Evolutionary conservation across 177 flowering plant genomes (phyloP).

Genomic region (Tripterygium wilfordii): DNA sequence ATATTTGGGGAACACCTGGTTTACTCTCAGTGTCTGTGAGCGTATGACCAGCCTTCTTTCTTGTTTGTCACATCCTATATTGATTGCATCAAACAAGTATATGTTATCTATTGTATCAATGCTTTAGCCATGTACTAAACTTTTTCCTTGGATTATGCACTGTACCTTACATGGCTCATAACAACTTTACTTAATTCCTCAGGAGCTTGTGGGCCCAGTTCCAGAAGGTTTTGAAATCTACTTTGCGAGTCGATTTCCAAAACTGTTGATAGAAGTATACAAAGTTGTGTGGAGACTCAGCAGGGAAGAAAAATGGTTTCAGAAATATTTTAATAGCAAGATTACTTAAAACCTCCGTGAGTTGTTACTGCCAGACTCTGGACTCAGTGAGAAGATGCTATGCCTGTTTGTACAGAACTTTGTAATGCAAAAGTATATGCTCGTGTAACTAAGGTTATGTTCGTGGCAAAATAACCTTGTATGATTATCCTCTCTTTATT

Average conservation of each 20-base stretch:
- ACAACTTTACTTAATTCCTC: conserved; percentile 6
- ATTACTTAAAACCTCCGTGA: not conserved
- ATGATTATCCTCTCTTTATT: not conserved
- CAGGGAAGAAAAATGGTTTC: conserved; percentile 53
- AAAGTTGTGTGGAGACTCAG: conserved; percentile 50
- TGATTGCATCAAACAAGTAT: too few species aligned
- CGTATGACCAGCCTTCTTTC: too few species aligned
- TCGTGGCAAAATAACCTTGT: too few species aligned
- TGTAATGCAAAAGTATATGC: not conserved
- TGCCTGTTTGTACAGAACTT: not conserved
- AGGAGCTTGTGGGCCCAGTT: conserved; percentile 75
- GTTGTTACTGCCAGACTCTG: not conserved
- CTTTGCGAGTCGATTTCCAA: conserved; percentile 72
- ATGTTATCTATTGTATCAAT: too few species aligned
- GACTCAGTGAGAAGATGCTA: not conserved
- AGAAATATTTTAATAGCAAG: conserved; percentile 46
- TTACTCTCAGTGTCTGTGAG: too few species aligned
- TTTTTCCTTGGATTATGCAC: not conserved
- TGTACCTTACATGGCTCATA: not conserved
- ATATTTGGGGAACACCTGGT: too few species aligned
- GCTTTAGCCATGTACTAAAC: too few species aligned
- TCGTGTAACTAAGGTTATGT: too few species aligned
- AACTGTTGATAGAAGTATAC: conserved; percentile 73
- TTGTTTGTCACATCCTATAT: too few species aligned
- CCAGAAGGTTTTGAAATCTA: conserved; percentile 79